Percentiles rank a stretch among this genome's conserved stretches.
Evolutionary conservation across 768 basidiomycete genomes (phyloP).

Genomic region (Leccinum variicolor): DNA sequence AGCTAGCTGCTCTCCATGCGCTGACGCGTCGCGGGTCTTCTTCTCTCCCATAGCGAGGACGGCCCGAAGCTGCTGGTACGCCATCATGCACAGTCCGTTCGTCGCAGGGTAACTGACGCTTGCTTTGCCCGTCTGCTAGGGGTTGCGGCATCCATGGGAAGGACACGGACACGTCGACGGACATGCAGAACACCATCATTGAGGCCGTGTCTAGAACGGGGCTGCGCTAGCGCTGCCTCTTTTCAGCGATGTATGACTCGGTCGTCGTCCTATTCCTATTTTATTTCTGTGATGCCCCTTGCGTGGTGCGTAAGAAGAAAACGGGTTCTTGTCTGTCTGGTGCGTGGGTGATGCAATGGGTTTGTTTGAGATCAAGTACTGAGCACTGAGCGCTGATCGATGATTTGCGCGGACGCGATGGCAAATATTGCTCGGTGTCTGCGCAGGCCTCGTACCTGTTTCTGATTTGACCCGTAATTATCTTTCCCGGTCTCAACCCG

Average conservation of each 20-base stretch:
- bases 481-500: no score
- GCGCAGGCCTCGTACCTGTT: neutral
- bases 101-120: neutral
- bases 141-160: conserved; percentile 64
- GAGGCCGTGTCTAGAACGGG: conserved; percentile 18
- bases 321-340: neutral
- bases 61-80: conserved; percentile 69
- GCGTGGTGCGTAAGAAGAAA: neutral
- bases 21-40: conserved; percentile 1
- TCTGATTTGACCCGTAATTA: neutral
- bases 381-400: neutral
- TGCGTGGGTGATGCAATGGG: neutral
- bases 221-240: neutral
- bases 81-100: neutral
- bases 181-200: conserved; percentile 41
- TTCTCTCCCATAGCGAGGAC: conserved; percentile 54
- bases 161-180: conserved; percentile 48
- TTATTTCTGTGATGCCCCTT: neutral
- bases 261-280: neutral
- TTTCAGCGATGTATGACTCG: conserved; percentile 10
- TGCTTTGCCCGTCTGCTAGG: conserved; percentile 32
- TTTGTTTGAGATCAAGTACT: neutral
- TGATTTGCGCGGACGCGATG: neutral
- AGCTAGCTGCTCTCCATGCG: neutral
- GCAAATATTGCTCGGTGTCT: neutral